Base-by-base conservation (phyloP, 306 rosid species). In the Rubus parviflorus region DNA sequence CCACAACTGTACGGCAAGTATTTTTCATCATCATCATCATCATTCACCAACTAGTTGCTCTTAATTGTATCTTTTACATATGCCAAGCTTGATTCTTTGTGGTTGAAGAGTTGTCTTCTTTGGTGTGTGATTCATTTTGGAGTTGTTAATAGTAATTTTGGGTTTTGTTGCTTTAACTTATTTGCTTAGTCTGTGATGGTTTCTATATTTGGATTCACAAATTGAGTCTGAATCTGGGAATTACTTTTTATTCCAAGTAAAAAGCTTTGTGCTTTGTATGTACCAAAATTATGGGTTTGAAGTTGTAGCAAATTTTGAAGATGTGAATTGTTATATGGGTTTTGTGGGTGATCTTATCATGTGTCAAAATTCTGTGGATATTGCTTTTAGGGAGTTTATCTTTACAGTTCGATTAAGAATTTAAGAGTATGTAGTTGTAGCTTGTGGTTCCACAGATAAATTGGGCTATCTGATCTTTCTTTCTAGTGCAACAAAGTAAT, bases 1-100 rank as follows among this genome's bases (percentile, higher is more conserved):
- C 85, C 77, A 68, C 16, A 68, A 45, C 80, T 58, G 85, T 81
- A 84, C 67, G 87, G 80, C 78, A 69, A 84, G 81, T 80, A 75
- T 72, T 40, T 17, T 61, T 38, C 23, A 13, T 62, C 74, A 48
- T 58, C 67, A 71, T 51, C 76, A 52, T 53, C 46, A 17, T 54
- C 53, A 22, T 82, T 56, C 72, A 53, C 79, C 78, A 16, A 20
- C 58, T 61, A 19, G 41, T 61, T 72, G 3, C n/a, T 22, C 0
- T 5, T 54, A 64, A 38, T 64, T 64, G 47, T 79, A 4, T 68
- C 15, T 16, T 45, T 46, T 17, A 12, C 6, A 2, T 73, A 7
- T 6, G 6, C 17, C 17, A 76, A 70, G 76, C 25, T 81, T 46
- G 76, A 49, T 52, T 70, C 73, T 56, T 81, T 72, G 9, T n/a